Base-by-base conservation (phyloP, 352 stramenopile species). In the Pythium phragmitis region DNA sequence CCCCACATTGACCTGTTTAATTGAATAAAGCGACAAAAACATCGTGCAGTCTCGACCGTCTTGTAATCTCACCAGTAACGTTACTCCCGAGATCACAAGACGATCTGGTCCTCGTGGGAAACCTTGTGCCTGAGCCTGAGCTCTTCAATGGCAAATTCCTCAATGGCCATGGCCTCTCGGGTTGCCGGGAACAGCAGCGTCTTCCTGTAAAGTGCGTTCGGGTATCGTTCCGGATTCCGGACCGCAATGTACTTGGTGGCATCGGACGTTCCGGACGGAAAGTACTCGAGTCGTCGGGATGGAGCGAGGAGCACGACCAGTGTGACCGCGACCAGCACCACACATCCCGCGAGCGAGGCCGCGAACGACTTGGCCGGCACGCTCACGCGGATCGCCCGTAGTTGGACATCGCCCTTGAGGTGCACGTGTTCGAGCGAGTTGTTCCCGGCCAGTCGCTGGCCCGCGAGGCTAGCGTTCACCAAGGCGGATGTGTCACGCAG, bases 351-450 rank as follows among this genome's bases (percentile, higher is more conserved):
- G 14, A 55, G 3, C n/a, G 49, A 45, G 7, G 43, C 49, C 8
- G 42, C 26, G 33, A 55, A 59, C 39, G 59, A 46, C 3, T 52
- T 53, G 3, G 9, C 9, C 2, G 59, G 59, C 6, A 66, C 41
- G 30, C 42, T 37, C 50, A 66, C 39, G 26, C 50, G 59, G 42
- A 66, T 60, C 23, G 28, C n/a, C 9, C 48, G 33, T 12, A 46
- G 50, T 16, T 43, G 26, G 8, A 54, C 16, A 37, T 68, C 59
- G 30, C 39, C 47, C 9, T 64, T 61, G 55, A 73, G 58, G 17
- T 55, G 63, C n/a, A 63, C 49, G 39, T 33, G 51, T 21, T 49
- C 37, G 2, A 58, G 21, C 2, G 61, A 61, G 34, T 56, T 17
- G 11, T 17, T 47, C n/a, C 14, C 26, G 11, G 28, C 1, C 11